A percentile compares a stretch with the other conserved stretches of the same genome.
Conservation (phyloP, 371 early-diverging fungal species). For the Rhizopus stolonifer region DNA sequence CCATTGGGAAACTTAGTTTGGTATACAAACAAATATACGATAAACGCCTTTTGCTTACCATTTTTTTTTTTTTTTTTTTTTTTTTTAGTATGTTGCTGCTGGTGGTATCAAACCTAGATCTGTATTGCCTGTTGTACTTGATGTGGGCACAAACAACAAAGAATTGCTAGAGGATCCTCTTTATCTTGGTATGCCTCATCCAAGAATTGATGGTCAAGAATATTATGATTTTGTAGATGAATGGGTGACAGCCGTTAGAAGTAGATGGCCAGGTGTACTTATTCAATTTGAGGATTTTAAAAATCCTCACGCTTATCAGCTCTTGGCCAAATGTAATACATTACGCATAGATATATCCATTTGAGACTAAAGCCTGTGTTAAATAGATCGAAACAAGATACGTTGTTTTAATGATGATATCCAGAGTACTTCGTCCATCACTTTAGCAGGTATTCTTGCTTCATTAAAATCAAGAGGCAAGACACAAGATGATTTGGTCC, state of each 20-base stretch:
- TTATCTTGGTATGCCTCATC: conserved; percentile 66
- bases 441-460: conserved; percentile 64
- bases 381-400: conserved; percentile 52
- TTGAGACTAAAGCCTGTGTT: background rate
- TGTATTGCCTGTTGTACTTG: conserved; percentile 65
- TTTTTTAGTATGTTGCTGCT: conserved; percentile 65
- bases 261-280: conserved; percentile 57
- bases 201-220: conserved; percentile 57
- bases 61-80: no score
- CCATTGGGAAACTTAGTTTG: conserved; percentile 60
- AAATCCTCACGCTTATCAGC: conserved; percentile 57
- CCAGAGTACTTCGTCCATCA: conserved; percentile 63
- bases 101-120: conserved; percentile 65
- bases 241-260: conserved; percentile 60
- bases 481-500: conserved; percentile 37
- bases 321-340: conserved; percentile 53
- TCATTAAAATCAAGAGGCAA: conserved; percentile 54
- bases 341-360: background rate
- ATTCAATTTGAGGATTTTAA: conserved; percentile 61
- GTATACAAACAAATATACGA: conserved; percentile 22
- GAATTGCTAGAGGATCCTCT: conserved; percentile 56
- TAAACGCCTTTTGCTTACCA: no score
- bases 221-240: conserved; percentile 68
- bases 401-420: conserved; percentile 72
- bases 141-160: conserved; percentile 68